Base-by-base conservation (phyloP, 2,329 filamentous ascomycete species). In the Pestalotiopsis sp. region DNA sequence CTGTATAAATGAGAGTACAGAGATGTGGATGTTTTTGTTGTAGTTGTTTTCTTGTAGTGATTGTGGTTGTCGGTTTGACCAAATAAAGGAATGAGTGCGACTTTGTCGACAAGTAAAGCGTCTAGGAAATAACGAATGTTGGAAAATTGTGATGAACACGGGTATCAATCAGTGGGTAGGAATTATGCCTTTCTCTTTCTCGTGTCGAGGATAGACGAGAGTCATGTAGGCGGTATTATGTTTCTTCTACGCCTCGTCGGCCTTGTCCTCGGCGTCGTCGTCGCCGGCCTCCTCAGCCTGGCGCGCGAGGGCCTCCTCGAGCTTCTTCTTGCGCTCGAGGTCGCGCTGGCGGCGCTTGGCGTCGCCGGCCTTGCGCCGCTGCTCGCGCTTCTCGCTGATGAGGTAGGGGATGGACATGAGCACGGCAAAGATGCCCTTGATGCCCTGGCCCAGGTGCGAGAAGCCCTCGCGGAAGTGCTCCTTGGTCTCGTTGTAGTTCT, bases 381-480 rank as follows among this genome's bases (percentile, higher is more conserved):
- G 66, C 70, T 83, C 78, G n/a, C 72, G 72, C 72, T 78, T 81
- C 73, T 83, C 81, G 39, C 76, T 69, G 36, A 80, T 17, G 31
- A 84, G 70, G 69, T 82, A 81, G 4, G 79, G 79, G 12, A 77
- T 70, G 13, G 76, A 76, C 67, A 70, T 71, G 31, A 80, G 69
- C n/a, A 79, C 80, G 14, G 73, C 72, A 14, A 79, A 71, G 17
- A 76, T 67, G 17, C 82, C 75, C 69, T 71, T 73, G 59, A 81
- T 23, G 23, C 77, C 83, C 49, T 75, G 66, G 41, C 67, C 70
- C n/a, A 85, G 73, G 72, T 85, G 82, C 13, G 73, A 67, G 60
- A 76, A 72, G 4, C 78, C 77, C 71, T 82, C 75, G 38, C 72
- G 67, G 69, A 82, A 82, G 73, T 85, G 82, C 14, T 72, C 73